These are phyloP conservation scores for Akanthomyces muscarius DNA, from an alignment of 2,329 filamentous ascomycete genomes.

Conservation along the genomic window DNA sequence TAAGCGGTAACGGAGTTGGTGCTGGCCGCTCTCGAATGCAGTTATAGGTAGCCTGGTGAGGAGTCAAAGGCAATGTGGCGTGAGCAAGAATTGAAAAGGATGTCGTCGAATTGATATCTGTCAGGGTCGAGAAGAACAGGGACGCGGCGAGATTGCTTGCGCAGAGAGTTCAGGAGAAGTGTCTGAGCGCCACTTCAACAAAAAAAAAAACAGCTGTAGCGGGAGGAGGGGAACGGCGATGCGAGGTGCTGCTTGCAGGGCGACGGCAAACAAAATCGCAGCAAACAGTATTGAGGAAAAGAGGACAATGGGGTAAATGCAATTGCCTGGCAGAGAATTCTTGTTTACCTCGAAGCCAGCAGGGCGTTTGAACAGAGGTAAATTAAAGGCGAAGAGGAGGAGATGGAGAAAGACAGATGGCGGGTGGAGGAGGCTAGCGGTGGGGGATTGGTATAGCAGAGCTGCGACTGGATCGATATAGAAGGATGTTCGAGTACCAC, in stretches of 20 bases:
- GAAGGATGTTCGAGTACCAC: background rate
- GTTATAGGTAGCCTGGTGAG: background rate
- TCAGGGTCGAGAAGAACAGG: background rate
- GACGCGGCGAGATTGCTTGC: conserved; percentile 1
- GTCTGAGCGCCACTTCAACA: conserved; percentile 13
- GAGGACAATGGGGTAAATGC: background rate
- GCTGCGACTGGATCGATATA: background rate
- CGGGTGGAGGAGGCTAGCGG: background rate
- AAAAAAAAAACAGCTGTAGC: conserved; percentile 2
- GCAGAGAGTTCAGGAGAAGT: conserved; percentile 14
- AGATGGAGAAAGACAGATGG: background rate
- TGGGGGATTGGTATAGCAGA: background rate
- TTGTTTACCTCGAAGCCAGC: background rate
- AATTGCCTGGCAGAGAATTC: background rate
- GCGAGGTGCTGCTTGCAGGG: background rate
- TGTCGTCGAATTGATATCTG: conserved; percentile 7
- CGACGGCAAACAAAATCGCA: background rate
- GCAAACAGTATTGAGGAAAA: background rate
- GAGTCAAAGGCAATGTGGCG: background rate
- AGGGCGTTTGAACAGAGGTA: background rate
- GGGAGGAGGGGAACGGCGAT: background rate
- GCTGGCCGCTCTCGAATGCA: background rate
- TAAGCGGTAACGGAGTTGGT: conserved; percentile 11
- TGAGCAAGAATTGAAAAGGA: conserved; percentile 1
- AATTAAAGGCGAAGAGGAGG: background rate